Conservation (phyloP, 2,329 filamentous ascomycete species). For the Fusarium papillatum region DNA sequence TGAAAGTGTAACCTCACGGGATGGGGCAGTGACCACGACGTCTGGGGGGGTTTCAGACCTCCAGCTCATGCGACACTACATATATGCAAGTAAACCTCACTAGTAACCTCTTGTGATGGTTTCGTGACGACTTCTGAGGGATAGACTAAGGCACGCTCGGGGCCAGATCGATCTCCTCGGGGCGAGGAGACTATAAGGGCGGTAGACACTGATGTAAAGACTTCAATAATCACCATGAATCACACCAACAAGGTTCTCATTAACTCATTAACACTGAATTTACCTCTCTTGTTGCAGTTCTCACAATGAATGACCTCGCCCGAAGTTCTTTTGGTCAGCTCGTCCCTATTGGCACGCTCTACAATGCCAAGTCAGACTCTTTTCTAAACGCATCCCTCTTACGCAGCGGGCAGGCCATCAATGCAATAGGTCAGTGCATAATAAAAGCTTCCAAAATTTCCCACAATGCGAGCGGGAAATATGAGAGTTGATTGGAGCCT, state of each 20-base stretch:
- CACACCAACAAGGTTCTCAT: not conserved
- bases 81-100: not conserved
- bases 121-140: not conserved
- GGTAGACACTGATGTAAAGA: too few species aligned
- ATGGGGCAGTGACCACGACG: not conserved
- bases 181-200: not conserved
- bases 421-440: not conserved
- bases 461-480: not conserved
- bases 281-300: not conserved
- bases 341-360: constrained; percentile 27
- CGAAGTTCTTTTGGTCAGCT: constrained; percentile 15
- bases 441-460: not conserved
- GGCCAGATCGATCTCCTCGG: not conserved
- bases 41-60: not conserved
- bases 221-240: not conserved
- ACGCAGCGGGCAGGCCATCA: not conserved
- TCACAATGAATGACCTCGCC: constrained; percentile 1
- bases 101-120: not conserved
- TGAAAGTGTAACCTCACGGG: not conserved
- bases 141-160: not conserved
- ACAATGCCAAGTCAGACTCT: constrained; percentile 23
- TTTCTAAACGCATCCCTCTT: constrained; percentile 24
- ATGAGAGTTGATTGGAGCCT: not conserved
- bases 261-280: not conserved
- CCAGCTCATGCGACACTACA: not conserved